Base-by-base conservation (phyloP, 768 basidiomycete genomes). In the Termitomyces sp. region DNA sequence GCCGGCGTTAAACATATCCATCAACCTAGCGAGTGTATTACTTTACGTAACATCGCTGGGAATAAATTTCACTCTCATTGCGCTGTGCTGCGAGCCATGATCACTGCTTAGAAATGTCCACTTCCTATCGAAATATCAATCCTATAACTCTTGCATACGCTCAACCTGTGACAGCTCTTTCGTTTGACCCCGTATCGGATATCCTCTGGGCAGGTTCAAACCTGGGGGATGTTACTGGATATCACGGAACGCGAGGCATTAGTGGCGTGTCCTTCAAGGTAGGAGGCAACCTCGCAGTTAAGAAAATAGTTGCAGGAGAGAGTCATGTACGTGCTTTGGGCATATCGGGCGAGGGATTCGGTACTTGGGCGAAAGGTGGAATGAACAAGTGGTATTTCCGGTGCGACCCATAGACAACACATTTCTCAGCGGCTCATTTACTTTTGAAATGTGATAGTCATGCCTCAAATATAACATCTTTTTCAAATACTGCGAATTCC, bases 181-280 rank as follows among this genome's bases (percentile, higher is more conserved):
- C 87, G 0, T 95, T 98, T 69, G 96, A 99, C 72, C 88, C 93
- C 8, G 86, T 90, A 22, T 91, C 92, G 0, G 94, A 98, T 70
- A 83, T 88, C 6, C 75, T 99, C 36, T 97, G 94, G 94, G 77
- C 87, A 48, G 95, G 94, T 31, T 79, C 82, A 9, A 83, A 85
- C 57, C 73, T 81, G 29, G 95, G 96, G 3, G 75, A 76, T 56
- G 80, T 97, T 59, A 69, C 79, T 41, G 87, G 89, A 1, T 82
- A 86, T 68, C 85, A 90, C 72, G 79, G 84, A 42, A 69, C 80
- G 31, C 79, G 78, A 49, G 87, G 85, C 16, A 66, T 82, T 50
- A 83, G 85, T 51, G 89, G 90, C 3, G 87, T 91, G 34, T 81
- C 80, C 22, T 94, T 89, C 68, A 86, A 80, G 28, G 86, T 88